Conservation (phyloP, 2,329 filamentous ascomycete species). For the Clarireedia monteithiana region DNA sequence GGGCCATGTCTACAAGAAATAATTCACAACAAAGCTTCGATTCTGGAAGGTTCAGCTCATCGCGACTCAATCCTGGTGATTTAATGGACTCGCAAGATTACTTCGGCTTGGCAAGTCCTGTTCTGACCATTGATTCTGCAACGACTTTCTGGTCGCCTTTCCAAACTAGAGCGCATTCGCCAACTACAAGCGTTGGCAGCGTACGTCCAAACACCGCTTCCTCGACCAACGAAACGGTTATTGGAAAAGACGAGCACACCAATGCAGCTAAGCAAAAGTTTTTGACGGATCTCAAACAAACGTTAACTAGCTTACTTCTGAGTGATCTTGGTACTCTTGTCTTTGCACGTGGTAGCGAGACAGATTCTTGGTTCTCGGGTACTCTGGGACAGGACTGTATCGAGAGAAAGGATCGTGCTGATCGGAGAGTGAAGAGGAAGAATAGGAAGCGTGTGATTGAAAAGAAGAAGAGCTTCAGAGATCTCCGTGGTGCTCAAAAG, state of each 20-base stretch:
- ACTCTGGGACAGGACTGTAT: conserved; percentile 59
- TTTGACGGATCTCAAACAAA: conserved; percentile 67
- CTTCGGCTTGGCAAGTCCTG: conserved; percentile 60
- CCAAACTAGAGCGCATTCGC: conserved; percentile 55
- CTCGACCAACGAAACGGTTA: conserved; percentile 60
- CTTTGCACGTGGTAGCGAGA: conserved; percentile 80
- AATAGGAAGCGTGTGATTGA: conserved; percentile 46
- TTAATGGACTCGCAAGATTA: conserved; percentile 63
- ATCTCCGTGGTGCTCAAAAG: conserved; percentile 47
- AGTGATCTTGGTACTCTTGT: conserved; percentile 85
- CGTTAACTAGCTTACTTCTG: conserved; percentile 72
- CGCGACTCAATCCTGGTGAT: conserved; percentile 51
- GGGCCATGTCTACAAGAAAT: conserved; percentile 52
- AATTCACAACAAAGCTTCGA: conserved; percentile 64
- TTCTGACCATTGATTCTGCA: conserved; percentile 64
- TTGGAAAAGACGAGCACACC: conserved; percentile 45
- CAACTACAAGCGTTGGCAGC: conserved; percentile 53
- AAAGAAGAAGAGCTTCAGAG: conserved; percentile 62
- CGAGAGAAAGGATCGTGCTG: conserved; percentile 46
- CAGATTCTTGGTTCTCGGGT: conserved; percentile 73
- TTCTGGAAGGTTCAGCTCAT: conserved; percentile 55
- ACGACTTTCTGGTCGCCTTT: conserved; percentile 89
- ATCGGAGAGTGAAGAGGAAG: conserved; percentile 31
- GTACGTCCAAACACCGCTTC: conserved; percentile 57
- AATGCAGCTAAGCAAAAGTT: conserved; percentile 71